phyloP scores from a whole-genome alignment of 768 basidiomycete genomes.

The Daedaleopsis sinensis region DNA sequence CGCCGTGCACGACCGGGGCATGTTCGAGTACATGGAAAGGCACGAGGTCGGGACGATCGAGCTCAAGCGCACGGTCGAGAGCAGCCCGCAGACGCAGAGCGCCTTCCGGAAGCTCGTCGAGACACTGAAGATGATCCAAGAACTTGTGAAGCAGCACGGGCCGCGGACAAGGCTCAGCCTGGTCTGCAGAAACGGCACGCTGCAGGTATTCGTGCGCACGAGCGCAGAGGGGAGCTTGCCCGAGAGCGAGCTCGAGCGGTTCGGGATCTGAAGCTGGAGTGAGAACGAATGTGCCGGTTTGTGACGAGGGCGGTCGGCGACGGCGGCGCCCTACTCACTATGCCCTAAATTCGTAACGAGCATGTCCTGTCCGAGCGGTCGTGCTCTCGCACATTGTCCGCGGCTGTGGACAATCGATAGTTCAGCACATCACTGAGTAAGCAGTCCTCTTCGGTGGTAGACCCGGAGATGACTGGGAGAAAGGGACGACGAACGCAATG shows the following conservation, averaged over 20 bases:
- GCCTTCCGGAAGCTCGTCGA: constrained; percentile 34
- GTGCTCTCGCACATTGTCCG: too few species aligned
- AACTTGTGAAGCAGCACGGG: constrained; percentile 54
- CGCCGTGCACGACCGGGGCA: constrained; percentile 58
- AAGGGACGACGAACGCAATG: too few species aligned
- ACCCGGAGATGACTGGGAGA: too few species aligned
- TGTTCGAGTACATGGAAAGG: constrained; percentile 54
- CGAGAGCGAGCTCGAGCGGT: constrained; percentile 40
- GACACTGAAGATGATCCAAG: constrained; percentile 42
- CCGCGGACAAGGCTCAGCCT: constrained; percentile 55
- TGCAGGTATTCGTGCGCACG: constrained; percentile 55
- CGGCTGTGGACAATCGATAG: too few species aligned
- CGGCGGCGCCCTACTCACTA: background rate
- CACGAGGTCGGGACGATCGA: constrained; percentile 30
- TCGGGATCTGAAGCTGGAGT: constrained; percentile 9
- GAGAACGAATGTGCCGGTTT: background rate
- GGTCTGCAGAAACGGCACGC: constrained; percentile 45
- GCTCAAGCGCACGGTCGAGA: constrained; percentile 23
- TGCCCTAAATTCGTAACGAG: background rate
- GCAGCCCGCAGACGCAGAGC: constrained; percentile 28
- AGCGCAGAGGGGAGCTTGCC: constrained; percentile 47
- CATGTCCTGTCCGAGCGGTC: background rate
- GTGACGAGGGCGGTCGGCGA: background rate
- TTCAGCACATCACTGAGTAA: too few species aligned
- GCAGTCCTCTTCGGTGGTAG: too few species aligned